Evolutionary conservation across 371 early-diverging fungal species (phyloP).

Genomic region (Phascolomyces articulosus): DNA sequence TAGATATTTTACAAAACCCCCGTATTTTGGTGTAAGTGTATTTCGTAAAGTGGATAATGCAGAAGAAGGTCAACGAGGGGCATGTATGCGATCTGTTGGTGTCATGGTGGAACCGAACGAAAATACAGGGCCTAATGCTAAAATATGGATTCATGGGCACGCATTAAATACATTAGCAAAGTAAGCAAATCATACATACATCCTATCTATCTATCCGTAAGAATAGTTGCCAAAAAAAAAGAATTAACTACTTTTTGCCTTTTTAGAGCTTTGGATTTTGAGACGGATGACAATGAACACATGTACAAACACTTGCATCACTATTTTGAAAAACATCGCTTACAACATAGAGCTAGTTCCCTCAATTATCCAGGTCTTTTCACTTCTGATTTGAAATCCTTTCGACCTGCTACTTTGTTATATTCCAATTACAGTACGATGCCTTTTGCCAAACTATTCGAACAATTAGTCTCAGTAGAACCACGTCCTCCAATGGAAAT

Average conservation of each 20-base stretch:
- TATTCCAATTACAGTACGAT: background rate
- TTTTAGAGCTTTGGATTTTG: background rate
- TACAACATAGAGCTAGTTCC: background rate
- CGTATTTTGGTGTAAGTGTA: constrained; percentile 53
- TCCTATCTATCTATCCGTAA: no score
- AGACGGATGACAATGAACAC: background rate
- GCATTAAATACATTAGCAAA: constrained; percentile 27
- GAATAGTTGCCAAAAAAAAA: background rate
- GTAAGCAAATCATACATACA: no score
- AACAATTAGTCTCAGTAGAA: background rate
- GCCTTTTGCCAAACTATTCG: background rate
- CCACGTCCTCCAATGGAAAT: background rate
- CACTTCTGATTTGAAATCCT: background rate
- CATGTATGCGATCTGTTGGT: constrained; percentile 61
- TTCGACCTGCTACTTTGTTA: background rate
- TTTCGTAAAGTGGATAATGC: constrained; percentile 45
- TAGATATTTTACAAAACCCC: constrained; percentile 56
- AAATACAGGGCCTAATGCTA: constrained; percentile 48
- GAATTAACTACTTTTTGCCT: background rate
- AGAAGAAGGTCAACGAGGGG: constrained; percentile 45
- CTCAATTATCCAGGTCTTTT: background rate
- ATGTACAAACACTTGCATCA: background rate
- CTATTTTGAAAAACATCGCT: constrained; percentile 1
- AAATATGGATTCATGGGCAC: constrained; percentile 52
- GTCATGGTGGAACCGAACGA: constrained; percentile 50